phyloP scores from a whole-genome alignment of 106 monocot genomes.

The Dendrobium chrysotoxum region DNA sequence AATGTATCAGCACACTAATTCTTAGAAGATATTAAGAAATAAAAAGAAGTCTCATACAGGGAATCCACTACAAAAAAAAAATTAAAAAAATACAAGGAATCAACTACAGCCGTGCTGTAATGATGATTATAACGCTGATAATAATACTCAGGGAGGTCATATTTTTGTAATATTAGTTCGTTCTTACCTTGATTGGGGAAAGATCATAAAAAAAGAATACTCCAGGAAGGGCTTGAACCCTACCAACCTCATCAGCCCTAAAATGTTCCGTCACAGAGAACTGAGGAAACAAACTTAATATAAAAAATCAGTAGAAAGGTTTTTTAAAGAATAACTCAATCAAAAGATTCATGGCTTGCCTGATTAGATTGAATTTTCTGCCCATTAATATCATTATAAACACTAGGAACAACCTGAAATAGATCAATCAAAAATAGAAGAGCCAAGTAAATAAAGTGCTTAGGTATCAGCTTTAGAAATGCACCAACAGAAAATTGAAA shows the following conservation, averaged over 20 bases:
- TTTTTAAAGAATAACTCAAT: not conserved
- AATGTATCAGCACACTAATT: not conserved
- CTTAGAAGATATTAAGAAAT: not conserved
- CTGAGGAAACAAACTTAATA: conserved; percentile 20
- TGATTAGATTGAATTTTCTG: conserved; percentile 75
- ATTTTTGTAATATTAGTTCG: not conserved
- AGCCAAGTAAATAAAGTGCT: no score
- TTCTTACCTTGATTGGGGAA: conserved; percentile 83
- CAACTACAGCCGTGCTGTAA: not conserved
- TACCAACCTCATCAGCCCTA: conserved; percentile 53
- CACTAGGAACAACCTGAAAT: conserved; percentile 88
- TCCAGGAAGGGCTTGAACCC: conserved; percentile 65
- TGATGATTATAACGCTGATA: not conserved
- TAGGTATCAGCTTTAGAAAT: not conserved
- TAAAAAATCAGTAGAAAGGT: conserved; percentile 4
- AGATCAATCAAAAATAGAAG: not conserved
- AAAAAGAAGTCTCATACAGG: not conserved
- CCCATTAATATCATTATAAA: conserved; percentile 81
- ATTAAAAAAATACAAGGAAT: not conserved
- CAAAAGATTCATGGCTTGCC: conserved; percentile 25
- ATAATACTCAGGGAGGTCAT: not conserved
- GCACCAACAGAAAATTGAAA: not conserved
- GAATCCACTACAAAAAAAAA: no score
- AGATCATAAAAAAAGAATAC: conserved; percentile 98
- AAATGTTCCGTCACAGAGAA: conserved; percentile 98